Evolutionary conservation across 2,329 filamentous ascomycete genomes (phyloP), one percentile per base, ranked within the genome.

Genomic region (Peltaster fructicola): DNA sequence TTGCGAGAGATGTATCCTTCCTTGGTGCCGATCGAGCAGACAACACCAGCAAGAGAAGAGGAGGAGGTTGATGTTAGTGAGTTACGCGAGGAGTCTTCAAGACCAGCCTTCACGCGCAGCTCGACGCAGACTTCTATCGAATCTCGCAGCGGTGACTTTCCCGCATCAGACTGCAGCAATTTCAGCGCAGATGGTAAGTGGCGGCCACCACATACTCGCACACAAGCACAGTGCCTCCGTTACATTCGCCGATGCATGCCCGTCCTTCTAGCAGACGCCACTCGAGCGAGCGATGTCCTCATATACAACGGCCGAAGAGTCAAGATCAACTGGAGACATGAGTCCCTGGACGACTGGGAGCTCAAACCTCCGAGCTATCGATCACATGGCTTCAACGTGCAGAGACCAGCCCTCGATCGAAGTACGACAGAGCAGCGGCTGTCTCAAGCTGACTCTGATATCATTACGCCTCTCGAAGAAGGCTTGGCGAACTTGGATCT

Each of bases 241-340:
- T 61, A 61, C 42, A 52, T 56, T 25, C 49, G 52, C 5, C 52
- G 57, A 15, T 61, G 57, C 34, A 51, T 56, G 24, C 58, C 58
- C 2, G 43, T 58, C 5, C 38, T 62, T 8, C 46, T 53, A 6
- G 47, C 47, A 12, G 51, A 53, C 19, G 53, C 56, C 3, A 48
- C 52, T 2, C 48, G 58, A 16, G 53, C 57, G 1, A 57, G 50
- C 39, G 53, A 58, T 28, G 46, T 61, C n/a, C 41, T 61, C 5
- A 54, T 56, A 32, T 39, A 32, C 24, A 38, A 49, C 15, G 56
- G 54, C 22, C 43, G 45, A 24, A 53, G 57, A 20, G 40, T 57
- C 33, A 52, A 50, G 25, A 51, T 61, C 40, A 54, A 57, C 30
- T 46, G 50, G 31, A 51, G 48, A 15, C 49, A 51, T 31, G 48